A percentile compares a stretch with the other conserved stretches of the same genome.
phyloP scores from a whole-genome alignment of 345 rosid species.

The Kernera saxatilis region DNA sequence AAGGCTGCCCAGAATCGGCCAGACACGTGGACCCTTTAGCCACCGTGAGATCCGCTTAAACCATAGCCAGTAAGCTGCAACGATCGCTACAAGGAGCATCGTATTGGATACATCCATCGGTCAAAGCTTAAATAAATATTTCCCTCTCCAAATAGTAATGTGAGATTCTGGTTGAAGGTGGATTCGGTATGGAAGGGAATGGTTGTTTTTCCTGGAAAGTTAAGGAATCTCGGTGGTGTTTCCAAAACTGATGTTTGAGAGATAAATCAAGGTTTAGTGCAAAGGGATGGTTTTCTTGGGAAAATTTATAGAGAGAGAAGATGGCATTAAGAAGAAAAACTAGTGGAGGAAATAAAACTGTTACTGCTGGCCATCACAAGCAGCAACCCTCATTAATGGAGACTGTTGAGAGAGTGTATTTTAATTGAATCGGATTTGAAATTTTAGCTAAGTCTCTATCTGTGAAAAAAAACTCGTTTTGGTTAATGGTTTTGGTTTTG shows the following conservation, averaged over 20 bases:
- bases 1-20: conserved; percentile 90
- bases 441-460: not conserved
- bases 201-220: not conserved
- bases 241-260: conserved; percentile 9
- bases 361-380: conserved; percentile 21
- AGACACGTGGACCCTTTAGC: conserved; percentile 79
- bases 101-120: conserved; percentile 59
- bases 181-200: not conserved
- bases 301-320: conserved; percentile 14
- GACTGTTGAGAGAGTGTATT: conserved; percentile 32
- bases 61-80: conserved; percentile 76
- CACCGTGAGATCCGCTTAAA: conserved; percentile 74
- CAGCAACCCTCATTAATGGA: conserved; percentile 33
- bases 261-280: not conserved
- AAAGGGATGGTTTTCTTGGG: not conserved
- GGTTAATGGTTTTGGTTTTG: conserved; percentile 13
- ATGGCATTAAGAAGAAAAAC: conserved; percentile 7
- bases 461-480: not conserved
- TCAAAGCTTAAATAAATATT: not conserved
- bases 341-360: conserved; percentile 6
- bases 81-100: conserved; percentile 50
- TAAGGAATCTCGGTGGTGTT: not conserved
- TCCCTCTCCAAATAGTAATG: not conserved
- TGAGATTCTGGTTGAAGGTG: not conserved
- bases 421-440: conserved; percentile 26